Evolutionary conservation across 2,329 filamentous ascomycete genomes (phyloP), one percentile per base, ranked within the genome.

Genomic region (Conoideocrella luteorostrata): DNA sequence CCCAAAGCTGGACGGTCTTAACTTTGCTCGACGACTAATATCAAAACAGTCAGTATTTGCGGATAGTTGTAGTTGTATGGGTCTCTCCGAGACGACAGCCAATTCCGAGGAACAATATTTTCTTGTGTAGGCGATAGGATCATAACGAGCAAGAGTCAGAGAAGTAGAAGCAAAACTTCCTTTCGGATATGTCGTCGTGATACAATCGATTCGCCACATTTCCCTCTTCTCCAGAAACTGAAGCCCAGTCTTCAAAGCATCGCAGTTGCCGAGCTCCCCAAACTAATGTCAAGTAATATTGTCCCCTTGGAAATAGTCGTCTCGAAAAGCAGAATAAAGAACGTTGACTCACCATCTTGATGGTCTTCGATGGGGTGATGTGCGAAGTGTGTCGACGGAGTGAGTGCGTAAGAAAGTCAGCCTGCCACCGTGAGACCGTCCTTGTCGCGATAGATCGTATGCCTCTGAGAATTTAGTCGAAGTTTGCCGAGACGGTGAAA

Each of bases 1-100:
- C 83, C 93, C 93, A 97, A 74, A 98, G 88, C 77, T 87, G 81
- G 76, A 81, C 82, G 72, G 91, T 84, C 86, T 96, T 97, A 75
- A 98, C 88, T 82, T 83, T 84, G 59, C 64, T 62, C 57, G 67
- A 67, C 65, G 68, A 71, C 68, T 71, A 55, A n/a, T n/a, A n/a
- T n/a, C n/a, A n/a, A n/a, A n/a, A n/a, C n/a, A n/a, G n/a, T n/a
- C n/a, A n/a, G n/a, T n/a, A n/a, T n/a, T n/a, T n/a, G n/a, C n/a
- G n/a, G n/a, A n/a, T n/a, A n/a, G n/a, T n/a, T n/a, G n/a, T n/a
- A 41, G 33, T 41, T 30, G 22, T 2, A 20, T 13, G 7, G 12
- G 12, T 22, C 17, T 24, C 22, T 11, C 20, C 7, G 13, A 13
- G 23, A 28, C 3, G 18, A 18, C 34, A 11, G 12, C 11, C 11